These are phyloP conservation scores for Penicillium ochrochloron DNA, from an alignment of 495 filamentous ascomycete genomes.

Conservation along the genomic window DNA sequence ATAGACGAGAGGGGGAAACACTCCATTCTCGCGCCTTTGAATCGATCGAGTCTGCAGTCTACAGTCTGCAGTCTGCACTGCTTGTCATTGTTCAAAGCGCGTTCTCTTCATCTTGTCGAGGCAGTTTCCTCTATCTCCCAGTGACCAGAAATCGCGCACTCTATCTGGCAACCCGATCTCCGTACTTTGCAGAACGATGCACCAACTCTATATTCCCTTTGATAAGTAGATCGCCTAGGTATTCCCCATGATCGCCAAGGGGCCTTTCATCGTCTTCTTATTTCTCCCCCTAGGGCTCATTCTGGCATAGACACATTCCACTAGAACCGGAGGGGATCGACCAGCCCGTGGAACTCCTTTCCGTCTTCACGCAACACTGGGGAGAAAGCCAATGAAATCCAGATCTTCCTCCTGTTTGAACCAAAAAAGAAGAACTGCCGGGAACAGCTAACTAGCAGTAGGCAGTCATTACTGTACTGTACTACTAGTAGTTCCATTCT, in stretches of 20 bases:
- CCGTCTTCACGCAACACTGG: constrained; percentile 8
- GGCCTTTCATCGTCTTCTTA: not conserved
- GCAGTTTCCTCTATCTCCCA: not conserved
- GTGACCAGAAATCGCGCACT: constrained; percentile 25
- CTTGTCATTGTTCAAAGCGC: not conserved
- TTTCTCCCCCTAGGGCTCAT: not conserved
- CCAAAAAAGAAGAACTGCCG: not conserved
- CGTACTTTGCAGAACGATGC: not conserved
- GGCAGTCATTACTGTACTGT: not conserved
- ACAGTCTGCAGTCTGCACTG: not conserved
- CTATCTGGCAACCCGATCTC: not conserved
- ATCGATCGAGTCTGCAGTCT: not conserved
- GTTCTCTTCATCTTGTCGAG: not conserved
- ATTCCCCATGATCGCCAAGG: constrained; percentile 4
- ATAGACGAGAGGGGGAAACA: not conserved
- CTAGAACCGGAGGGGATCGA: constrained; percentile 22
- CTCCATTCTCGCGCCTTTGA: constrained; percentile 17
- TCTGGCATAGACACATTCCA: constrained; percentile 31
- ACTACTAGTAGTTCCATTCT: too few relatives aligned
- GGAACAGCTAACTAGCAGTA: not conserved
- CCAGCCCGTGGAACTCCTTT: constrained; percentile 10
- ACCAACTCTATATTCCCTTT: not conserved
- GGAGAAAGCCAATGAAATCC: constrained; percentile 14
- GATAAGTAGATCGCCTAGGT: not conserved
- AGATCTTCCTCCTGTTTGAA: constrained; percentile 11